These are phyloP conservation scores for Colletotrichum godetiae DNA, from an alignment of 2,329 filamentous ascomycete genomes.

Conservation along the genomic window DNA sequence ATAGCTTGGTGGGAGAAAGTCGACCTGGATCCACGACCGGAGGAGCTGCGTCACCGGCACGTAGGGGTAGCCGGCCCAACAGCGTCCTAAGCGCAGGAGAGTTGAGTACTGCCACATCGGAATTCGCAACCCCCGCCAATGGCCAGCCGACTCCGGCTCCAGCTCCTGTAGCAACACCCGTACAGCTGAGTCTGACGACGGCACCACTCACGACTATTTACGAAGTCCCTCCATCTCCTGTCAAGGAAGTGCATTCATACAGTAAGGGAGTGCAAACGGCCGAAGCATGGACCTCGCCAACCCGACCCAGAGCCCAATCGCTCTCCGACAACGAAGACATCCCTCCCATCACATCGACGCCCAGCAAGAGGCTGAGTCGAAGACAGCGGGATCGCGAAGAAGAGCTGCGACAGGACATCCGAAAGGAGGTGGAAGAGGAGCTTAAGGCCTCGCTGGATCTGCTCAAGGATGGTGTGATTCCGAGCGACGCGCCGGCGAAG, in stretches of 20 bases:
- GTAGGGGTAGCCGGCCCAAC: conserved; percentile 81
- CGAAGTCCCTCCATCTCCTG: conserved; percentile 81
- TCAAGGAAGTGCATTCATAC: conserved; percentile 91
- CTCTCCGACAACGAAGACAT: conserved; percentile 73
- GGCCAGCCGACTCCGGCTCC: conserved; percentile 49
- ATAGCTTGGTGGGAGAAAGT: conserved; percentile 83
- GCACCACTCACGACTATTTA: conserved; percentile 80
- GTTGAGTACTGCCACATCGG: conserved; percentile 79
- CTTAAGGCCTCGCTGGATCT: conserved; percentile 77
- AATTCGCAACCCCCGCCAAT: conserved; percentile 62
- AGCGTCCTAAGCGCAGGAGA: conserved; percentile 87
- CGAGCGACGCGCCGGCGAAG: conserved; percentile 52
- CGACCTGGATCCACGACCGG: conserved; percentile 76
- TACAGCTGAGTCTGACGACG: conserved; percentile 77
- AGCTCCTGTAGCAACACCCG: conserved; percentile 51
- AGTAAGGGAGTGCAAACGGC: conserved; percentile 96
- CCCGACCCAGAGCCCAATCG: conserved; percentile 64
- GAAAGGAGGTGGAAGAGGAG: conserved; percentile 93
- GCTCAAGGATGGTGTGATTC: conserved; percentile 61
- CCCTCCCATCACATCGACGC: conserved; percentile 65
- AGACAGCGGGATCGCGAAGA: conserved; percentile 87
- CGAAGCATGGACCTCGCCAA: conserved; percentile 74
- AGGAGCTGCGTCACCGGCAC: conserved; percentile 73
- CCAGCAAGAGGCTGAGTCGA: conserved; percentile 81
- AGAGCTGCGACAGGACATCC: conserved; percentile 85